Evolutionary conservation across 2,329 filamentous ascomycete genomes (phyloP).

Genomic region (Penicillium hesseltinei): DNA sequence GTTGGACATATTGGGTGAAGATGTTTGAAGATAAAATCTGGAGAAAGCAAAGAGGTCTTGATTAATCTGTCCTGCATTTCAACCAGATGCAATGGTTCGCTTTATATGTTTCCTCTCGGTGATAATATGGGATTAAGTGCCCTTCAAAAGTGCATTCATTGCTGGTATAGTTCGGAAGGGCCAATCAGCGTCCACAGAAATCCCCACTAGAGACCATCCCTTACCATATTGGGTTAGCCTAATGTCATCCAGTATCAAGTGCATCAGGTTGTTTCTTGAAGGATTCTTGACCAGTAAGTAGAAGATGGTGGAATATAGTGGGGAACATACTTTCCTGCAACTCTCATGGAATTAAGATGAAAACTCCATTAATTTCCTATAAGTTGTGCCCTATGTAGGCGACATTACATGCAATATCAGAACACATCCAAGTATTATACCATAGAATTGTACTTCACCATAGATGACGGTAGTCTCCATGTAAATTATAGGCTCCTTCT

Average conservation of each 20-base stretch:
- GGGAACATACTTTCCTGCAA: too few species aligned
- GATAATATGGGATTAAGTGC: background rate
- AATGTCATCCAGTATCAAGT: constrained; percentile 7
- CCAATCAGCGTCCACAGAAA: background rate
- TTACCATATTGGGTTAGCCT: constrained; percentile 8
- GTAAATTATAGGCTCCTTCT: too few species aligned
- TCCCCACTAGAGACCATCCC: too few species aligned
- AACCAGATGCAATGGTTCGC: fast-evolving
- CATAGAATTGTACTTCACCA: fast-evolving
- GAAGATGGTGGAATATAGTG: background rate
- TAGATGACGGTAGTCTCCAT: too few species aligned
- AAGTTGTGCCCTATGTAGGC: too few species aligned
- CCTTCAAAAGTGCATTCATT: background rate
- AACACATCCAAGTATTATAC: background rate
- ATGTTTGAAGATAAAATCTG: background rate
- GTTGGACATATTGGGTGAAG: constrained; percentile 6
- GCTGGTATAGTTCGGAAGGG: background rate
- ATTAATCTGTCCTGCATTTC: background rate
- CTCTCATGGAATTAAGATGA: background rate
- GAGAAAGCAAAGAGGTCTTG: background rate
- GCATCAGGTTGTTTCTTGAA: background rate
- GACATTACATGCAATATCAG: too few species aligned
- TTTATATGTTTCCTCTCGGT: background rate
- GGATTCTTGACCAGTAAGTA: too few species aligned
- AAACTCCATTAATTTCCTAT: background rate